A percentile compares a stretch with the other conserved stretches of the same genome.
Evolutionary conservation across 345 rosid genomes (phyloP).

Genomic region (Eutrema japonicum): DNA sequence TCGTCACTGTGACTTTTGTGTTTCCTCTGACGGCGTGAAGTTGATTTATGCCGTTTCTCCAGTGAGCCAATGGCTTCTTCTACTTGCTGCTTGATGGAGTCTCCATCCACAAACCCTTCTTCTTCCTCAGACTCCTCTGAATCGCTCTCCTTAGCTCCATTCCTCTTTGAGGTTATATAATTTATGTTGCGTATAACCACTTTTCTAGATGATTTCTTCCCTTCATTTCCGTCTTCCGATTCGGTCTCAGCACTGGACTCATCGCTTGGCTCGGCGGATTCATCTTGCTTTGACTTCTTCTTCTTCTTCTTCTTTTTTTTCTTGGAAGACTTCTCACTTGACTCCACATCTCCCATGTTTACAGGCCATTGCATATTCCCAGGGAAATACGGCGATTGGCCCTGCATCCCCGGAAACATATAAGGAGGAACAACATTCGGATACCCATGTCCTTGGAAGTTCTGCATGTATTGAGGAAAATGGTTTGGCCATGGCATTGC

Average conservation of each 20-base stretch:
- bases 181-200: constrained; percentile 95
- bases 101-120: constrained; percentile 65
- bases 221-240: constrained; percentile 51
- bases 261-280: constrained; percentile 52
- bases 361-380: constrained; percentile 82
- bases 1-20: constrained; percentile 44
- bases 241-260: constrained; percentile 41
- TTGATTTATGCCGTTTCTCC: constrained; percentile 64
- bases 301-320: constrained; percentile 59
- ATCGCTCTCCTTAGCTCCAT: constrained; percentile 58
- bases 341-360: constrained; percentile 64
- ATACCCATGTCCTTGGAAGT: constrained; percentile 69
- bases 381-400: constrained; percentile 71
- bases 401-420: constrained; percentile 75
- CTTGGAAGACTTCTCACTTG: constrained; percentile 62
- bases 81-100: constrained; percentile 77
- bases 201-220: constrained; percentile 78
- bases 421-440: constrained; percentile 69
- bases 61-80: constrained; percentile 86
- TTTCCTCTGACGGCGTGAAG: constrained; percentile 59
- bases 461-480: constrained; percentile 74
- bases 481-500: constrained; percentile 80
- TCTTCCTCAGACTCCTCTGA: constrained; percentile 69
- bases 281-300: constrained; percentile 57
- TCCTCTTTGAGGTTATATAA: constrained; percentile 83